Evolutionary conservation across 176 grass and related monocot species (phyloP), one percentile per base, ranked within the genome.

Genomic region (Triticum dicoccoides): DNA sequence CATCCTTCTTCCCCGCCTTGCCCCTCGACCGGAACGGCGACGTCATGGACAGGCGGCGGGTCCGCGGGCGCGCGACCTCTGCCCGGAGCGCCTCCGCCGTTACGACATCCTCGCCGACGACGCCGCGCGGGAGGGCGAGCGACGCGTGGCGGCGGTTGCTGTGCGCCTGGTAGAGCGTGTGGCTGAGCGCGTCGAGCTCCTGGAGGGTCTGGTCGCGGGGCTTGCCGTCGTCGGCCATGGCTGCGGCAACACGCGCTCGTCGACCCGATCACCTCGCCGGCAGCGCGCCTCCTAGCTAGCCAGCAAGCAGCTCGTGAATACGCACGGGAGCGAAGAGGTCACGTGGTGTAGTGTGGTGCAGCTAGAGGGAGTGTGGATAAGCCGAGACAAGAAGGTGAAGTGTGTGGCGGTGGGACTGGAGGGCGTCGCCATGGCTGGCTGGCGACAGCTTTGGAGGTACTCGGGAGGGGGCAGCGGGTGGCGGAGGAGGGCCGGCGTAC

Each of bases 161-260:
- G 83, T 94, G 94, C 59, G 92, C 56, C 86, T 99, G 94, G 90
- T 91, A 99, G 11, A 99, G 81, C n/a, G 92, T 88, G 87, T 90
- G 92, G 66, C 90, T 99, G 61, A 99, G 90, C 30, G 89, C 83
- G 88, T 99, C 97, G 20, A 99, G 97, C 67, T 96, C 97, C 2
- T 69, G 92, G 73, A 99, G 94, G 62, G 92, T 86, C 61, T 90
- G 92, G 29, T 90, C 85, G 42, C 83, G 89, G 82, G 88, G 65
- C 52, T 87, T 84, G 49, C 61, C 65, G 29, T 69, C 68, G 12
- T 91, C 89, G 1, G 92, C 89, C 97, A 99, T 99, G 80, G 76
- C 33, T 0, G 11, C 17, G 79, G 29, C 45, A 15, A 21, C 63
- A 21, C 83, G 20, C 61, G 8, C 20, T 69, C 38, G 78, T 66